A percentile compares a stretch with the other conserved stretches of the same genome.
Conservation (phyloP, 306 rosid species). For the Adenanthera pavonina region DNA sequence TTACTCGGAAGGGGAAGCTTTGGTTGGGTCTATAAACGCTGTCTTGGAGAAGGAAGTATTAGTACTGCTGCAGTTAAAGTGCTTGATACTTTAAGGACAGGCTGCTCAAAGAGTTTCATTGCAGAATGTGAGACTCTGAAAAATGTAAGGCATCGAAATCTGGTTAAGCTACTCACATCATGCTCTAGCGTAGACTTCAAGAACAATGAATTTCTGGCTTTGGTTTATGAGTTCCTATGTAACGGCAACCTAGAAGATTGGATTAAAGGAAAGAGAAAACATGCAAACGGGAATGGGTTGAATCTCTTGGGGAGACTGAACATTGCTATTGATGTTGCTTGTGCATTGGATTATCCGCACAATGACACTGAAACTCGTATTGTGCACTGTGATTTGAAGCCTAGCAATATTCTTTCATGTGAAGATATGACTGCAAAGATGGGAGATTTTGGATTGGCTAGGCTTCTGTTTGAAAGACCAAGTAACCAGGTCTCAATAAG, state of each 20-base stretch:
- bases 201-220: slow-evolving; percentile 66
- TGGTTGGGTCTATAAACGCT: slow-evolving; percentile 73
- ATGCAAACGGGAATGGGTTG: slow-evolving; percentile 53
- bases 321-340: slow-evolving; percentile 66
- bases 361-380: slow-evolving; percentile 66
- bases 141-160: slow-evolving; percentile 71
- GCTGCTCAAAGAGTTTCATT: slow-evolving; percentile 66
- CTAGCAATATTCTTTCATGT: slow-evolving; percentile 71
- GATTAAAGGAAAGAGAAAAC: slow-evolving; percentile 57
- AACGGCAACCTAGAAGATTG: slow-evolving; percentile 83
- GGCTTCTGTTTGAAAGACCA: slow-evolving; percentile 51
- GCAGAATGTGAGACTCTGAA: slow-evolving; percentile 74
- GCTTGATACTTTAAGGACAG: slow-evolving; percentile 48
- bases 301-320: slow-evolving; percentile 65
- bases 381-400: slow-evolving; percentile 84
- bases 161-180: slow-evolving; percentile 73
- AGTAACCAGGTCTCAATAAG: slow-evolving; percentile 47
- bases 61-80: slow-evolving; percentile 62
- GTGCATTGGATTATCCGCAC: slow-evolving; percentile 72
- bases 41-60: slow-evolving; percentile 41
- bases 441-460: slow-evolving; percentile 85
- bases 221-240: slow-evolving; percentile 66
- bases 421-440: slow-evolving; percentile 70
- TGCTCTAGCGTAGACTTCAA: slow-evolving; percentile 74
- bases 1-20: slow-evolving; percentile 69